Percentiles rank a stretch among this genome's conserved stretches.
phyloP scores from a whole-genome alignment of 768 basidiomycete genomes.

The Trametes sanguinea region DNA sequence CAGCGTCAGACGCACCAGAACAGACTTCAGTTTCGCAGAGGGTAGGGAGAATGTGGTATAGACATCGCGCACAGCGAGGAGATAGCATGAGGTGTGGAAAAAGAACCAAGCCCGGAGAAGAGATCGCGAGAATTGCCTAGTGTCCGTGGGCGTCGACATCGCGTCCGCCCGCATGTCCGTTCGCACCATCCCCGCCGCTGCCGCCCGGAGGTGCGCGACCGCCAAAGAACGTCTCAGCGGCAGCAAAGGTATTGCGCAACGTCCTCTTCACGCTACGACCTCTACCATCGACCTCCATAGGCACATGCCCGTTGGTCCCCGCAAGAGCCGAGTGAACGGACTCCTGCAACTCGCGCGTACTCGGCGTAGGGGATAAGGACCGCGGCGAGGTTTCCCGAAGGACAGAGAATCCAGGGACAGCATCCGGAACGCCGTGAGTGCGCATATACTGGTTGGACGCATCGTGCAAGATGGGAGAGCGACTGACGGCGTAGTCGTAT shows the following conservation, averaged over 20 bases:
- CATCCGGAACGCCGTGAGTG: constrained; percentile 13
- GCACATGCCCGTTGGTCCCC: neutral
- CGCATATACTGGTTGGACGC: constrained; percentile 28
- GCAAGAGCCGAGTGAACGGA: constrained; percentile 39
- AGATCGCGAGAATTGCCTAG: neutral
- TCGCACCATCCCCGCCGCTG: constrained; percentile 23
- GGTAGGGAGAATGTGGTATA: constrained; percentile 7
- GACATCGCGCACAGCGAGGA: neutral
- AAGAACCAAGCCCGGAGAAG: neutral
- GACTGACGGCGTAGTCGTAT: constrained; percentile 9
- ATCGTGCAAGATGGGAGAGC: constrained; percentile 25
- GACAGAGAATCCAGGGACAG: constrained; percentile 14
- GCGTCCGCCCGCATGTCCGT: constrained; percentile 21
- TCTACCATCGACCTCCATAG: constrained; percentile 40
- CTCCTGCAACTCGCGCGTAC: constrained; percentile 44
- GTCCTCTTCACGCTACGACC: constrained; percentile 66
- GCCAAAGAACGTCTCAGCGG: constrained; percentile 74
- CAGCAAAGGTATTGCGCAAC: constrained; percentile 65
- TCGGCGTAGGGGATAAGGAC: constrained; percentile 34
- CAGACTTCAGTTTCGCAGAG: neutral
- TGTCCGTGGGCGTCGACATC: constrained; percentile 26
- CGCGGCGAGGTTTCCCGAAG: constrained; percentile 23
- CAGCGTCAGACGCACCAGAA: neutral
- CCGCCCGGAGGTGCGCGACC: constrained; percentile 34
- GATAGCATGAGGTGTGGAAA: neutral